Percentiles rank a stretch among this genome's conserved stretches.
phyloP scores from a whole-genome alignment of 345 rosid species.

The Microcos paniculata region DNA sequence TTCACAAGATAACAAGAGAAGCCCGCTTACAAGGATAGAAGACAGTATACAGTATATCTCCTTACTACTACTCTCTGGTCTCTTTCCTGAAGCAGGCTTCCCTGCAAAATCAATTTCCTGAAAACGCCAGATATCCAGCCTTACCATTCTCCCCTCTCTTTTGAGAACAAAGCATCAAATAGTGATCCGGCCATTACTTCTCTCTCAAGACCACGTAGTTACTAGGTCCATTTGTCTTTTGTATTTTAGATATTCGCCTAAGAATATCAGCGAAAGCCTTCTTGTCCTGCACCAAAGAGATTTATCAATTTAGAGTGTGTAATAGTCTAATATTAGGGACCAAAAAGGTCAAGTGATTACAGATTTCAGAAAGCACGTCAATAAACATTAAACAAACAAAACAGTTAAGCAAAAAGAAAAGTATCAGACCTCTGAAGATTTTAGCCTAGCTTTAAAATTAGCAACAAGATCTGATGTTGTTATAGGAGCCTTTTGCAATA shows the following conservation, averaged over 20 bases:
- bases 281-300: constrained; percentile 61
- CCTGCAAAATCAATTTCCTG: too few species aligned
- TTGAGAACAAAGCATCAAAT: background rate
- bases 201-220: constrained; percentile 78
- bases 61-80: too few species aligned
- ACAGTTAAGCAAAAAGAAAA: background rate
- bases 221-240: constrained; percentile 68
- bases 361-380: background rate
- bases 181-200: constrained; percentile 27
- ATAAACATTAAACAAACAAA: background rate
- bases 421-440: constrained; percentile 55
- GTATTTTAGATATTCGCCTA: constrained; percentile 85
- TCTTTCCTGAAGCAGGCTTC: background rate
- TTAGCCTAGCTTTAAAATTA: constrained; percentile 74
- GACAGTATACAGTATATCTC: too few species aligned
- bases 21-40: background rate
- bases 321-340: background rate
- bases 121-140: too few species aligned
- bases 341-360: background rate
- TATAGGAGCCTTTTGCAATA: constrained; percentile 71
- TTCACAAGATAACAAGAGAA: background rate
- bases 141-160: too few species aligned
- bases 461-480: constrained; percentile 92
- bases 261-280: constrained; percentile 72
- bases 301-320: background rate